A percentile compares a stretch with the other conserved stretches of the same genome.
Evolutionary conservation across 2,329 filamentous ascomycete species (phyloP).

Genomic region (Phialemonium atrogriseum): DNA sequence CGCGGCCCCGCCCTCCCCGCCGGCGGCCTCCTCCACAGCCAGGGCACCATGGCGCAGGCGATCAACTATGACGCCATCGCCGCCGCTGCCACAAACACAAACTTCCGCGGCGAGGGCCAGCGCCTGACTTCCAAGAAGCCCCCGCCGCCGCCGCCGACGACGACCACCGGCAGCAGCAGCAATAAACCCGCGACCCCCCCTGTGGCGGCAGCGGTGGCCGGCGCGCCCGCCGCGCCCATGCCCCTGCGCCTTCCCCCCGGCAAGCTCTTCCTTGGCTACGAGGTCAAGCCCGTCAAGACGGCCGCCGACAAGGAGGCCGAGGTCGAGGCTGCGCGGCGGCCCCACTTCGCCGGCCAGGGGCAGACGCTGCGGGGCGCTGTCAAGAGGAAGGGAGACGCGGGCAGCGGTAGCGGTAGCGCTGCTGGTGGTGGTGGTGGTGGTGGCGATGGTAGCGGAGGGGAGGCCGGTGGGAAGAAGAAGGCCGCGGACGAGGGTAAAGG

Average conservation of each 20-base stretch:
- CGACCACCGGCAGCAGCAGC: slow-evolving; percentile 19
- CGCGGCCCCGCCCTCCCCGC: slow-evolving; percentile 51
- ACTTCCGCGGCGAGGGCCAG: slow-evolving; percentile 75
- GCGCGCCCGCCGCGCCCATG: slow-evolving; percentile 44
- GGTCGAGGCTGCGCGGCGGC: slow-evolving; percentile 54
- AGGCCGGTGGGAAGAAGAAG: slow-evolving; percentile 38
- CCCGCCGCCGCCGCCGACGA: slow-evolving; percentile 62
- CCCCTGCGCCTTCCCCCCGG: slow-evolving; percentile 77
- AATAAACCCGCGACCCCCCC: slow-evolving; percentile 16
- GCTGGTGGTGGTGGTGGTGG: slow-evolving; percentile 33
- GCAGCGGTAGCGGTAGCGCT: too few species aligned
- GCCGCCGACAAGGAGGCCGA: slow-evolving; percentile 63
- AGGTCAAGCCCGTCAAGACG: slow-evolving; percentile 80
- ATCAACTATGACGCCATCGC: slow-evolving; percentile 94
- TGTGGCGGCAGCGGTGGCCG: slow-evolving; percentile 24
- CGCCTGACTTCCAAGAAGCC: slow-evolving; percentile 75
- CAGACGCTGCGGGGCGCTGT: slow-evolving; percentile 64
- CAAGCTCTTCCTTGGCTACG: slow-evolving; percentile 95
- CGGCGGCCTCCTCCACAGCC: slow-evolving; percentile 69
- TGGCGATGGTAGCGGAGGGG: slow-evolving; percentile 27
- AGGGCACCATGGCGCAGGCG: slow-evolving; percentile 93
- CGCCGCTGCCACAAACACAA: slow-evolving; percentile 53
- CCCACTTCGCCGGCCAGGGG: slow-evolving; percentile 77
- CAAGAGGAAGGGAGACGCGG: slow-evolving; percentile 79
- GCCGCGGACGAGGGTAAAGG: slow-evolving; percentile 23